Evolutionary conservation across 2,329 filamentous ascomycete species (phyloP).

Genomic region (Monosporascus sp.): DNA sequence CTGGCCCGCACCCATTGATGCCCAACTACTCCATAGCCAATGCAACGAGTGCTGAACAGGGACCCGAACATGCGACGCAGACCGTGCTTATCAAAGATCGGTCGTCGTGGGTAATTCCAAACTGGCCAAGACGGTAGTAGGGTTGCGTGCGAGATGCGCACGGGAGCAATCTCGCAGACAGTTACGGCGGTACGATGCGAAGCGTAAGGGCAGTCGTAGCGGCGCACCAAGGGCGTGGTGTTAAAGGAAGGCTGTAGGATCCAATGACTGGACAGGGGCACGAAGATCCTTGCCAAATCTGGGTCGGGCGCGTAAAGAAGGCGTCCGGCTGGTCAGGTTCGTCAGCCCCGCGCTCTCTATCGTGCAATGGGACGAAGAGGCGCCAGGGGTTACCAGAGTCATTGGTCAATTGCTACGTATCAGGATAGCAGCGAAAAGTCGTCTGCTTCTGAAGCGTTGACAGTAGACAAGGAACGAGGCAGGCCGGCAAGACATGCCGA

Average conservation of each 20-base stretch:
- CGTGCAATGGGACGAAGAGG: slow-evolving; percentile 44
- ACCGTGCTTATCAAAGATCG: slow-evolving; percentile 4
- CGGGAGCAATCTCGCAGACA: slow-evolving; percentile 14
- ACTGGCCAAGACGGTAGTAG: background rate
- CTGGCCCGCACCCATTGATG: background rate
- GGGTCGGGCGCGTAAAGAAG: slow-evolving; percentile 47
- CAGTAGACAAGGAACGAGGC: background rate
- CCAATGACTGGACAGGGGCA: slow-evolving; percentile 14
- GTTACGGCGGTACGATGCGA: slow-evolving; percentile 15
- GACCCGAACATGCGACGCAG: slow-evolving; percentile 1
- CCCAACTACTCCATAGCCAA: background rate
- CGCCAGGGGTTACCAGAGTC: slow-evolving; percentile 24
- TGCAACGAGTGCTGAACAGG: background rate
- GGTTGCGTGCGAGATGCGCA: slow-evolving; percentile 2
- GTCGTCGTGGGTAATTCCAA: slow-evolving; percentile 3
- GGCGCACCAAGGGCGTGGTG: slow-evolving; percentile 16
- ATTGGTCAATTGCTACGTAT: slow-evolving; percentile 33
- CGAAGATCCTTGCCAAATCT: slow-evolving; percentile 35
- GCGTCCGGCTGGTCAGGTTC: slow-evolving; percentile 41
- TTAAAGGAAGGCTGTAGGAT: slow-evolving; percentile 11
- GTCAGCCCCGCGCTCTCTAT: slow-evolving; percentile 34
- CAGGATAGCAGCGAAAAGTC: slow-evolving; percentile 7
- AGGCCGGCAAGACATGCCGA: background rate
- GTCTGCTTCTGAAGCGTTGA: slow-evolving; percentile 5
- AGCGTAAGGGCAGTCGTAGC: slow-evolving; percentile 18